Conservation (phyloP, 768 basidiomycete species). For the Xerocomellus amylosporus region DNA sequence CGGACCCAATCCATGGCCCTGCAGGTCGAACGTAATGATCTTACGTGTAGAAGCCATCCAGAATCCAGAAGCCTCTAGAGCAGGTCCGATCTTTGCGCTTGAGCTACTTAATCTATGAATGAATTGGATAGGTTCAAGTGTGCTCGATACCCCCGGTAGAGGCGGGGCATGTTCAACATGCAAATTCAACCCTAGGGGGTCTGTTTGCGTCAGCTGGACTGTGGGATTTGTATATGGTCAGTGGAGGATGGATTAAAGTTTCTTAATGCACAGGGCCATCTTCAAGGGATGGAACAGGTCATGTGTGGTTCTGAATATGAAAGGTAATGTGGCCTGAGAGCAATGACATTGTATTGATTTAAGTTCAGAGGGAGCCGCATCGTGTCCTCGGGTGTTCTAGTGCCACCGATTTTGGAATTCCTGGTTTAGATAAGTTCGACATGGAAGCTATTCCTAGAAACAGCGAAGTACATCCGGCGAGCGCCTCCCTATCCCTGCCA, state of each 20-base stretch:
- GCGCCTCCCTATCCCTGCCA: not conserved
- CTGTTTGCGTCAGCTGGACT: slow-evolving; percentile 5
- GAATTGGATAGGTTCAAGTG: slow-evolving; percentile 1
- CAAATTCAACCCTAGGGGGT: not conserved
- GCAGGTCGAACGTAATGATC: slow-evolving; percentile 12
- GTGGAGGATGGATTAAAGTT: not conserved
- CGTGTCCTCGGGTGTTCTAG: not conserved
- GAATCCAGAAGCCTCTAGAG: slow-evolving; percentile 10
- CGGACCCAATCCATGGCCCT: slow-evolving; percentile 10
- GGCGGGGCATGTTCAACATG: not conserved
- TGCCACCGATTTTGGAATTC: not conserved
- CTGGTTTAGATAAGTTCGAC: not conserved
- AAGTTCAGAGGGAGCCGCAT: not conserved
- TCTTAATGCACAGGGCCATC: not conserved
- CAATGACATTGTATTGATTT: not conserved
- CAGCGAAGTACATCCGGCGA: not conserved
- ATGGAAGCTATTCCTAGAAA: not conserved
- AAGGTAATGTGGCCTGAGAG: not conserved
- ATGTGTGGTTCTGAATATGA: not conserved
- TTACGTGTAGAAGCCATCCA: slow-evolving; percentile 6
- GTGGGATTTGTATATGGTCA: not conserved
- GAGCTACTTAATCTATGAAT: slow-evolving; percentile 4
- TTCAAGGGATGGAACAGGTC: not conserved
- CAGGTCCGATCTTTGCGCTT: slow-evolving; percentile 5
- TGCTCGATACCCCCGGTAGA: not conserved